A percentile compares a stretch with the other conserved stretches of the same genome.
phyloP scores from a whole-genome alignment of 805 yeast species.

The Yarrowia alimentaria region DNA sequence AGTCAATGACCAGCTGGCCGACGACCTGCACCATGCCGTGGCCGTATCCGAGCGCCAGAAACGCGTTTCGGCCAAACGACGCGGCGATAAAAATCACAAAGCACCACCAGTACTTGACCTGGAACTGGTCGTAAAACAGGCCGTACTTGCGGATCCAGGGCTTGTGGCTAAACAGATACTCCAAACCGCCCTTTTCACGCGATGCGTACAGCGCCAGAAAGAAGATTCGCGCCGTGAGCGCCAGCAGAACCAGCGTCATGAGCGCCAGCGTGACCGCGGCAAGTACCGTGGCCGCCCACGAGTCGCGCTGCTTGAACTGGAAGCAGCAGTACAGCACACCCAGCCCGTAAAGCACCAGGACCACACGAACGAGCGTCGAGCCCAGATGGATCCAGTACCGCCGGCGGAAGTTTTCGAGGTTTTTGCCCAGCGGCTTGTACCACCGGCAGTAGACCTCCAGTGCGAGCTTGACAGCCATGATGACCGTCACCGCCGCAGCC shows the following conservation, averaged over 20 bases:
- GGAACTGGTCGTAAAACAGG: slow-evolving; percentile 40
- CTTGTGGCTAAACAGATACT: slow-evolving; percentile 35
- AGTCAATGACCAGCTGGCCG: slow-evolving; percentile 40
- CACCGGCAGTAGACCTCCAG: slow-evolving; percentile 33
- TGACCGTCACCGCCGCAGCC: slow-evolving; percentile 32
- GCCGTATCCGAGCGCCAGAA: slow-evolving; percentile 39
- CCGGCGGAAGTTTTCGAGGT: slow-evolving; percentile 33
- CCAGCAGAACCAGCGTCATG: slow-evolving; percentile 34
- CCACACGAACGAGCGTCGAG: slow-evolving; percentile 35
- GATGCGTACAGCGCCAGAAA: slow-evolving; percentile 35
- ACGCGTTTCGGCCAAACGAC: slow-evolving; percentile 38
- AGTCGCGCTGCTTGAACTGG: slow-evolving; percentile 38
- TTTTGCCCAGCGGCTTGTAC: slow-evolving; percentile 18
- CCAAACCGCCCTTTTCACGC: slow-evolving; percentile 32
- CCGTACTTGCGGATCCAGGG: slow-evolving; percentile 40
- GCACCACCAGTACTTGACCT: slow-evolving; percentile 40
- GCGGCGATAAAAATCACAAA: slow-evolving; percentile 35
- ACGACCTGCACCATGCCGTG: slow-evolving; percentile 39
- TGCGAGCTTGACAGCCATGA: slow-evolving; percentile 34
- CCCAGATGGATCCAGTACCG: slow-evolving; percentile 34
- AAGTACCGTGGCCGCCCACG: slow-evolving; percentile 38
- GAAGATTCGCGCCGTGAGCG: slow-evolving; percentile 35
- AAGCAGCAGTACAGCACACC: slow-evolving; percentile 39
- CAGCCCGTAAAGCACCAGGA: slow-evolving; percentile 39
- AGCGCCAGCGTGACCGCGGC: slow-evolving; percentile 38